Evolutionary conservation across 805 yeast genomes (phyloP), one percentile per base, ranked within the genome.

Genomic region (Teunomyces pallodes): DNA sequence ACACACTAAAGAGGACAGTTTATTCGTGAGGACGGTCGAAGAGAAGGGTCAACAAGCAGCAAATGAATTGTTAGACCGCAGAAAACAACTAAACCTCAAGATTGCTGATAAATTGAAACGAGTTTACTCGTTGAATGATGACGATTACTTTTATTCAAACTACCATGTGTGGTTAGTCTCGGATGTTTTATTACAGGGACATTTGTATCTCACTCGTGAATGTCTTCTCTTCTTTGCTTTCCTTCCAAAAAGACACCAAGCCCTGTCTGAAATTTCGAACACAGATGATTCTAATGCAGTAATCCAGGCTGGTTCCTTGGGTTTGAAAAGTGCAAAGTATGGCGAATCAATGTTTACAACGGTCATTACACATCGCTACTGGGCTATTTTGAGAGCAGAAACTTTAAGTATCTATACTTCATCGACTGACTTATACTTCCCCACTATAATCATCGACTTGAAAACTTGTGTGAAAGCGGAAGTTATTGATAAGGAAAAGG

Each of bases 101-200:
- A 62, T 69, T 10, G 76, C 76, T 2, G 59, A 62, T 20, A 67
- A 70, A 48, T 58, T 73, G 36, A 64, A 66, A 46, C 53, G 55
- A 14, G 70, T 65, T 3, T 73, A 74, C 55, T 74, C 72, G 4
- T 64, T 85, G n/a, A 62, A 65, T n/a, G 77, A 74, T 16, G 74
- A 75, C 36, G 90, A 85, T 54, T 64, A 65, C n/a, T 75, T 84
- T 50, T 56, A 77, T 29, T 78, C 76, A n/a, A 87, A 83, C 52
- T 86, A 76, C 57, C 77, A 85, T 2, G 82, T 90, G 28, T 91
- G 96, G 96, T 70, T 91, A 32, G 72, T 90, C 48, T 80, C 83
- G 50, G 96, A 88, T 57, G 94, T 91, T 0, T 69, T 92, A 26
- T 68, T 90, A 24, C 97, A 90, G 64, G 98, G 98, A 2, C 91